Percentiles rank a stretch among this genome's conserved stretches.
phyloP scores from a whole-genome alignment of 108 stramenopile species.

The Skeletonema potamos region DNA sequence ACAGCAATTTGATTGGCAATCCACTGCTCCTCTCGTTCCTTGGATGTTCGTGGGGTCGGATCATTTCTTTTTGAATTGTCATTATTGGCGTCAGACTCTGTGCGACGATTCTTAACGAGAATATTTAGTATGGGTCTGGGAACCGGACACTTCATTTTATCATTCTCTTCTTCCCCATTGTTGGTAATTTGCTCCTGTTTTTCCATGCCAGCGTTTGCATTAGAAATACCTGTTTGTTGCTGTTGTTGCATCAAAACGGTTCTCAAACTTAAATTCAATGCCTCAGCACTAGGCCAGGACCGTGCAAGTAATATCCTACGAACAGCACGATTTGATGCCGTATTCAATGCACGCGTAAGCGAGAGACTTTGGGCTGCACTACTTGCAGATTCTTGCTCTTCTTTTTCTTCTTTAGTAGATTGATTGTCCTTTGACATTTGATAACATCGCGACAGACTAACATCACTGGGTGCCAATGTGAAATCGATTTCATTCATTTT shows the following conservation, averaged over 20 bases:
- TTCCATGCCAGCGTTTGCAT: conserved; percentile 1
- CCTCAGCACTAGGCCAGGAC: conserved; percentile 86
- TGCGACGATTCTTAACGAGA: conserved; percentile 52
- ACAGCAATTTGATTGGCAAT: conserved; percentile 64
- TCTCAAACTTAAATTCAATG: conserved; percentile 75
- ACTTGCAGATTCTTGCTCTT: neutral
- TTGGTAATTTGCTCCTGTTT: neutral
- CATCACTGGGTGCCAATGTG: conserved; percentile 82
- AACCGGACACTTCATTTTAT: conserved; percentile 79
- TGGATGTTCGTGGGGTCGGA: conserved; percentile 32
- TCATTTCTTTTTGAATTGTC: neutral
- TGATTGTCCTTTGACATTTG: conserved; percentile 19
- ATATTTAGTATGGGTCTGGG: conserved; percentile 85
- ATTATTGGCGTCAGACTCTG: conserved; percentile 6
- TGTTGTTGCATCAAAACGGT: conserved; percentile 51
- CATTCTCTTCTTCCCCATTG: conserved; percentile 16
- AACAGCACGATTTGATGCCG: conserved; percentile 83
- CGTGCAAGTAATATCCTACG: conserved; percentile 75
- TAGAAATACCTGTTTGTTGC: conserved; percentile 14
- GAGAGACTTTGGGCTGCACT: conserved; percentile 48
- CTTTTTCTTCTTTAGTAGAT: conserved; percentile 7
- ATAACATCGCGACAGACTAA: conserved; percentile 72
- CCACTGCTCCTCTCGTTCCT: conserved; percentile 65
- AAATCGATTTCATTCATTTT: conserved; percentile 77
- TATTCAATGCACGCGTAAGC: conserved; percentile 77